Base-by-base conservation (phyloP, 164 flowering plant species). In the Malania oleifera region DNA sequence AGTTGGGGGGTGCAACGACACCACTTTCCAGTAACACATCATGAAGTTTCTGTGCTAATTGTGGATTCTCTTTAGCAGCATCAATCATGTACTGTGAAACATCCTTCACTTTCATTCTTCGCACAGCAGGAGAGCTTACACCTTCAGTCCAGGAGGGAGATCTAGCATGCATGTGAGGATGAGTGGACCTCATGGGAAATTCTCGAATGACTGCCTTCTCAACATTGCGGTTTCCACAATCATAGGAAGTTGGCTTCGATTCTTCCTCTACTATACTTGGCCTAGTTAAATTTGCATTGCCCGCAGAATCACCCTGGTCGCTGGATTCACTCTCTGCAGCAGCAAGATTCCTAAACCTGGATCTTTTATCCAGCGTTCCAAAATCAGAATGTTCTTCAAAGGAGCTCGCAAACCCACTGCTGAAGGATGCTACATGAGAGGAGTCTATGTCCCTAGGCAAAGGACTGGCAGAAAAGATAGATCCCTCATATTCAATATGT, bases 81-180 rank as follows among this genome's bases (percentile, higher is more conserved):
- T 86, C 86, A 66, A 93, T 87, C 96, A 93, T 85, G 76, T 90
- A 90, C 60, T 84, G 82, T 58, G 99, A 93, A 61, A 88, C 96
- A 77, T 93, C 96, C 66, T 89, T 90, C 60, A 85, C 96, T 73
- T 93, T 90, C 97, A 82, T 87, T 63, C 74, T 82, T 11, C 74
- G 86, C 12, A 65, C 96, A 54, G 87, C 90, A 25, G 98, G 97
- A 19, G 92, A 87, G 69, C 90, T 87, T 23, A 86, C 80, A 40
- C 98, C 96, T 83, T 89, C 96, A 19, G 93, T 92, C 96, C 96
- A 92, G 25, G 98, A 87, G 62, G 96, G 96, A 63, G 96, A 92
- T 75, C 96, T 76, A 13, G 80, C 86, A 77, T 81, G 98, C 34
- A 63, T 15, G 50, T 64, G 60, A 63, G 89, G 74, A 68, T 76